These are phyloP conservation scores for Ceratocystis albifundus DNA, from an alignment of 2,329 filamentous ascomycete species.

Conservation along the genomic window DNA sequence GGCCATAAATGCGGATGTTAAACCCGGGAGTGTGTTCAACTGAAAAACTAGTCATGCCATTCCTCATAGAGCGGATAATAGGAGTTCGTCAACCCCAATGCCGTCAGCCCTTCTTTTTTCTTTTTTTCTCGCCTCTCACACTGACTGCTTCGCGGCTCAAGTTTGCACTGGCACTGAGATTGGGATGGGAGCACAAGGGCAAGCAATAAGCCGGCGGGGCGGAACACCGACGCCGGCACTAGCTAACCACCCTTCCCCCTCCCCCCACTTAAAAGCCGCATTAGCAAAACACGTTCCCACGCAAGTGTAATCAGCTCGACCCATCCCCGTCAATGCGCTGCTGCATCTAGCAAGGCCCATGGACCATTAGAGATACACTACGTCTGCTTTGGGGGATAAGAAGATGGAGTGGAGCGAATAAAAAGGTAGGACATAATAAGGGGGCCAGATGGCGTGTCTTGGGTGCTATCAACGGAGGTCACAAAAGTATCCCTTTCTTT, in stretches of 20 bases:
- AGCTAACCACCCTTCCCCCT: neutral
- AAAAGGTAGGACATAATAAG: neutral
- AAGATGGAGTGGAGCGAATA: neutral
- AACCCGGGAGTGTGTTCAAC: neutral
- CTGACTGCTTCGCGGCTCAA: too few species aligned
- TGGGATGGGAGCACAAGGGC: neutral
- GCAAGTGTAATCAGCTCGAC: neutral
- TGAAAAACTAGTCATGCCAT: neutral
- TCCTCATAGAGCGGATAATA: neutral
- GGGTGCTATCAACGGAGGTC: too few species aligned
- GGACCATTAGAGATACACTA: neutral
- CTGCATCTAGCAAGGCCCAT: neutral
- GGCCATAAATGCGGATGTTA: neutral
- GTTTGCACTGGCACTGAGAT: neutral
- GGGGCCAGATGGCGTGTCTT: neutral
- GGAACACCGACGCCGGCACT: neutral
- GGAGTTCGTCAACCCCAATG: too few species aligned
- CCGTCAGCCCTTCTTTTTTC: too few species aligned
- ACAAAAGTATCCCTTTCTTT: neutral
- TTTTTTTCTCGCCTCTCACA: too few species aligned
- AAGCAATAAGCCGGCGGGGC: neutral
- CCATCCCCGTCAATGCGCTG: neutral
- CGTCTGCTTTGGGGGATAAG: neutral
- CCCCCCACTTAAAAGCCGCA: neutral
- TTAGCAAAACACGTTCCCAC: neutral